Percentiles rank a stretch among this genome's conserved stretches.
Conservation (phyloP, 2,329 filamentous ascomycete species). For the Huntiella moniliformis region DNA sequence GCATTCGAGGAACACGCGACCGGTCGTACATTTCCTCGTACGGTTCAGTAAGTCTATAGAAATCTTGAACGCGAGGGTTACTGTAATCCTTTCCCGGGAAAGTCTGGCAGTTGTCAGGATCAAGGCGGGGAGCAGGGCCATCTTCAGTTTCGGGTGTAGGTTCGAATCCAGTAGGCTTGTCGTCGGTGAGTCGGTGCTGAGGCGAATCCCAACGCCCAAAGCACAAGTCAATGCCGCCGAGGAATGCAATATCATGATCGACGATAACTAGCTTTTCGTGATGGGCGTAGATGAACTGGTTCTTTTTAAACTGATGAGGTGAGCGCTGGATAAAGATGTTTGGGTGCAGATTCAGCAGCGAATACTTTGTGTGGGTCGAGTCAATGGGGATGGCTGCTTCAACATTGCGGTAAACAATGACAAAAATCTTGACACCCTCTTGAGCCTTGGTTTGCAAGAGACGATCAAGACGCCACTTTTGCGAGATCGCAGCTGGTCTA, state of each 20-base stretch:
- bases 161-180: conserved; percentile 91
- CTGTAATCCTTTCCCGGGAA: conserved; percentile 98
- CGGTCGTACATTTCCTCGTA: conserved; percentile 99
- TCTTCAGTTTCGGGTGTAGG: conserved; percentile 32
- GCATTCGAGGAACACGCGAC: conserved; percentile 76
- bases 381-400: conserved; percentile 95
- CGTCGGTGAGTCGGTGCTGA: conserved; percentile 75
- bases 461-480: conserved; percentile 91
- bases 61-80: conserved; percentile 87
- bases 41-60: conserved; percentile 78
- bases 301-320: conserved; percentile 94
- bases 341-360: conserved; percentile 79
- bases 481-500: conserved; percentile 81
- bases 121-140: conserved; percentile 37
- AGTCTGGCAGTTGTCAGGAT: conserved; percentile 84
- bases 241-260: conserved; percentile 87
- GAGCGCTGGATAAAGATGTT: conserved; percentile 94
- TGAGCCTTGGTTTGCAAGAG: conserved; percentile 82
- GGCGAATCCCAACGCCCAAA: conserved; percentile 96
- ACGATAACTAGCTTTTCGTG: conserved; percentile 97
- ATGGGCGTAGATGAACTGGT: conserved; percentile 98
- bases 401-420: conserved; percentile 95
- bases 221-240: conserved; percentile 88
- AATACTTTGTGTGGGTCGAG: conserved; percentile 95
- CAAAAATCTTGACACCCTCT: conserved; percentile 92